These are phyloP conservation scores for Solanum clarkiae DNA, from an alignment of 257 asterid species.

Conservation along the genomic window DNA sequence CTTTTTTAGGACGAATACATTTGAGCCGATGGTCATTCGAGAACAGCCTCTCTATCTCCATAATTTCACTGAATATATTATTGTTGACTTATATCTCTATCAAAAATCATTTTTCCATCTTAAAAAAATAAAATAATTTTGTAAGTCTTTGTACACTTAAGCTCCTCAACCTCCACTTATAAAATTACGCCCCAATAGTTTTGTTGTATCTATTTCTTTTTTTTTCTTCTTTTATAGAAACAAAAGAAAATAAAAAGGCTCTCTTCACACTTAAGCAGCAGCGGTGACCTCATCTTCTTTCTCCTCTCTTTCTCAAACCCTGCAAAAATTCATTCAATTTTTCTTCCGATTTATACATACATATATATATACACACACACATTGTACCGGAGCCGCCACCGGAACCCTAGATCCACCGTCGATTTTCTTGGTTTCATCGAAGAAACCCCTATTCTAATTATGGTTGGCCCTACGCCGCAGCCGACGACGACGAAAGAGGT, in stretches of 20 bases:
- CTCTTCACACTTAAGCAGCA: background rate
- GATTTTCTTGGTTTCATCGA: background rate
- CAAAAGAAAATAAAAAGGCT: background rate
- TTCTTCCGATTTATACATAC: background rate
- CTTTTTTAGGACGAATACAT: no score
- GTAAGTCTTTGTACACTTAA: no score
- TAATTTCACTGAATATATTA: no score
- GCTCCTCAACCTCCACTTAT: background rate
- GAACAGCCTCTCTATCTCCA: no score
- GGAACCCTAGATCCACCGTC: background rate
- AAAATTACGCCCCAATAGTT: background rate
- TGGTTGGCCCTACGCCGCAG: background rate
- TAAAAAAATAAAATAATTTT: no score
- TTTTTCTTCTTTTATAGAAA: no score
- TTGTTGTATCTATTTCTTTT: background rate
- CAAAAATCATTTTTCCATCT: no score
- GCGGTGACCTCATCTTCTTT: background rate
- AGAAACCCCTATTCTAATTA: background rate
- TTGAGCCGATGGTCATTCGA: no score
- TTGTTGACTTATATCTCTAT: no score
- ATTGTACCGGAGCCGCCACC: background rate
- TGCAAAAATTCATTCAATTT: background rate
- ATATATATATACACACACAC: background rate
- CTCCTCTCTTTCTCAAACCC: background rate
- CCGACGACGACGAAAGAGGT: background rate